These are phyloP conservation scores for Cadophora gregata DNA, from an alignment of 2,329 filamentous ascomycete species.

Conservation along the genomic window DNA sequence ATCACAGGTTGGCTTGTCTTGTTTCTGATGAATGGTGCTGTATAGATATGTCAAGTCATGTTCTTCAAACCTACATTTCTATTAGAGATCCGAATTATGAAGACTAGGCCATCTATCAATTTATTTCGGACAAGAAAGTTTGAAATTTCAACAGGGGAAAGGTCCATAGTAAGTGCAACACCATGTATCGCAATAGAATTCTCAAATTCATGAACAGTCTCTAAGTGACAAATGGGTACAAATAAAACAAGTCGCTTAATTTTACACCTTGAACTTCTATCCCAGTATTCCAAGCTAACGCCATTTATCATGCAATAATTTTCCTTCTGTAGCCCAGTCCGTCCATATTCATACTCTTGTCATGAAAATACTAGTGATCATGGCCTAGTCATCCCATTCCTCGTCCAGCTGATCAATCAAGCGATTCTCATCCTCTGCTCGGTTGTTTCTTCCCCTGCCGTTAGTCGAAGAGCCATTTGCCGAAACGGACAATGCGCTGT, in stretches of 20 bases:
- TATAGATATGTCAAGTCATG: no score
- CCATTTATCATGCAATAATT: slow-evolving; percentile 10
- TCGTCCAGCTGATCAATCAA: slow-evolving; percentile 96
- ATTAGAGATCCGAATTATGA: no score
- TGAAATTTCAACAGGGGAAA: no score
- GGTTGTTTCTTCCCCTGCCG: slow-evolving; percentile 35
- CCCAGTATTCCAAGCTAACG: slow-evolving; percentile 7
- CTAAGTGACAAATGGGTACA: slow-evolving; percentile 1
- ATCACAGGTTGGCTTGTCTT: no score
- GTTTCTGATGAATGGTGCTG: no score
- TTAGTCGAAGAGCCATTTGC: slow-evolving; percentile 56
- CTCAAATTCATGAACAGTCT: background rate
- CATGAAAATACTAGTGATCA: background rate
- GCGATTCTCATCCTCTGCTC: slow-evolving; percentile 82
- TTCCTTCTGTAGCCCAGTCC: background rate
- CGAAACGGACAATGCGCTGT: slow-evolving; percentile 66
- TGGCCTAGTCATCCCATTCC: slow-evolving; percentile 84
- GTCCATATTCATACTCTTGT: slow-evolving; percentile 4
- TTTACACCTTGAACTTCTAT: slow-evolving; percentile 20
- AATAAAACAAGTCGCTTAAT: slow-evolving; percentile 11
- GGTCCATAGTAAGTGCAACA: background rate
- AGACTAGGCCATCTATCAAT: no score
- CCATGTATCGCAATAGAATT: background rate
- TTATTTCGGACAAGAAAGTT: no score
- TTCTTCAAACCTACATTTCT: no score